These are phyloP conservation scores for Euphorbia corollata DNA, from an alignment of 441 rosid species.

Conservation along the genomic window DNA sequence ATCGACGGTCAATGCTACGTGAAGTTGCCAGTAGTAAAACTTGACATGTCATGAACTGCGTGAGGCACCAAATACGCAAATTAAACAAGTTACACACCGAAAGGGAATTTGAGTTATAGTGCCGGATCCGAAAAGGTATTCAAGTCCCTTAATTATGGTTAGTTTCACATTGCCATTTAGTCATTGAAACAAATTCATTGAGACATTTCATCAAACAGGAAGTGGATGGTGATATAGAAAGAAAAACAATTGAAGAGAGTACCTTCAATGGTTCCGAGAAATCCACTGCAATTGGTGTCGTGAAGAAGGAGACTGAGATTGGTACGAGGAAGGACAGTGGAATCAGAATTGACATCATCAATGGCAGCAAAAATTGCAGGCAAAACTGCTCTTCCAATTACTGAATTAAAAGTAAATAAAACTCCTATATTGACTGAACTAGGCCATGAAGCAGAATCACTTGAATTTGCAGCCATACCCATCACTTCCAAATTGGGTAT, in stretches of 20 bases:
- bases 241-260: conserved; percentile 9
- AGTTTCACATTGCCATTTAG: not conserved
- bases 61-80: too few relatives aligned
- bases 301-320: conserved; percentile 38
- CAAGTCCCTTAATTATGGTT: not conserved
- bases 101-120: too few relatives aligned
- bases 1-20: too few relatives aligned
- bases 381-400: conserved; percentile 64
- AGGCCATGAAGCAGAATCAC: conserved; percentile 38
- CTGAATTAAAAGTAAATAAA: conserved; percentile 61
- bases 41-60: too few relatives aligned
- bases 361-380: conserved; percentile 63
- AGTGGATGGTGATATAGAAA: conserved; percentile 2
- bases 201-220: not conserved
- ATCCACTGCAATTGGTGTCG: conserved; percentile 82
- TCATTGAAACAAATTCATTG: not conserved
- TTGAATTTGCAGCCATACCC: conserved; percentile 33
- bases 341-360: conserved; percentile 66
- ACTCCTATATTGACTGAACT: conserved; percentile 54
- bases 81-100: too few relatives aligned
- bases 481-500: conserved; percentile 28
- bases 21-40: too few relatives aligned
- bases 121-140: too few relatives aligned
- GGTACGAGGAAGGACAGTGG: conserved; percentile 45
- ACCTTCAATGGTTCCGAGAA: conserved; percentile 79